Conservation (phyloP, 805 yeast species). For the Metschnikowia santaceciliae region DNA sequence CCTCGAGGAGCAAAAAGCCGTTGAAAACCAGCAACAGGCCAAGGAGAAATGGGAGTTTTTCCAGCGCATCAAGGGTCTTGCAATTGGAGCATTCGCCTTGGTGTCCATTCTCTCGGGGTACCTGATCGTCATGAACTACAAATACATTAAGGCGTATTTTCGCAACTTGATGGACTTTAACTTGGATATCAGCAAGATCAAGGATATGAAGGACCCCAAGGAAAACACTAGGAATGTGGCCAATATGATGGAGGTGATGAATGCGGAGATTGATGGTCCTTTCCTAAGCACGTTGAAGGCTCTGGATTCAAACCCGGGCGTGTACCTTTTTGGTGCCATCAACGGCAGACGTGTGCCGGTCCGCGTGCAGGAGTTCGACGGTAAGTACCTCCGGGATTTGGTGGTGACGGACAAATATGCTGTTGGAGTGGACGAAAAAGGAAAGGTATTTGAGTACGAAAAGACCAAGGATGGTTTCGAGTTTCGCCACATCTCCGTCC, state of each 20-base stretch:
- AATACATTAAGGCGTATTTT: slow-evolving; percentile 32
- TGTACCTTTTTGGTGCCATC: slow-evolving; percentile 34
- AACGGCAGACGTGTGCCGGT: slow-evolving; percentile 47
- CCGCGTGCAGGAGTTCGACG: slow-evolving; percentile 63
- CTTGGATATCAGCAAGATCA: slow-evolving; percentile 37
- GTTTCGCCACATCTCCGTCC: slow-evolving; percentile 19
- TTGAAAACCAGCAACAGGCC: slow-evolving; percentile 24
- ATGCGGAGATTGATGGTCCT: slow-evolving; percentile 20
- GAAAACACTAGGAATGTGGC: slow-evolving; percentile 26
- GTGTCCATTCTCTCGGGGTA: slow-evolving; percentile 38
- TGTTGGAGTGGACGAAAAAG: slow-evolving; percentile 63
- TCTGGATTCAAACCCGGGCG: slow-evolving; percentile 28
- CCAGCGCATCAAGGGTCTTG: slow-evolving; percentile 43
- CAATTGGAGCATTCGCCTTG: slow-evolving; percentile 39
- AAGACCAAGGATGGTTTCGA: slow-evolving; percentile 24
- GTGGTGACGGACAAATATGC: slow-evolving; percentile 43
- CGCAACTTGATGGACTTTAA: slow-evolving; percentile 31
- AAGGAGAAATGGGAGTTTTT: slow-evolving; percentile 33
- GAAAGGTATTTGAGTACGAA: slow-evolving; percentile 76
- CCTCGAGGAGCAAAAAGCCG: slow-evolving; percentile 25
- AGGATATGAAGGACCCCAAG: slow-evolving; percentile 28
- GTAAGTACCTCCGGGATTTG: slow-evolving; percentile 53
- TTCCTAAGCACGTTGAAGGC: slow-evolving; percentile 19
- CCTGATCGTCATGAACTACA: slow-evolving; percentile 42
- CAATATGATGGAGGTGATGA: slow-evolving; percentile 25